Conservation (phyloP, 768 basidiomycete genomes). For the Lentinus brumalis region DNA sequence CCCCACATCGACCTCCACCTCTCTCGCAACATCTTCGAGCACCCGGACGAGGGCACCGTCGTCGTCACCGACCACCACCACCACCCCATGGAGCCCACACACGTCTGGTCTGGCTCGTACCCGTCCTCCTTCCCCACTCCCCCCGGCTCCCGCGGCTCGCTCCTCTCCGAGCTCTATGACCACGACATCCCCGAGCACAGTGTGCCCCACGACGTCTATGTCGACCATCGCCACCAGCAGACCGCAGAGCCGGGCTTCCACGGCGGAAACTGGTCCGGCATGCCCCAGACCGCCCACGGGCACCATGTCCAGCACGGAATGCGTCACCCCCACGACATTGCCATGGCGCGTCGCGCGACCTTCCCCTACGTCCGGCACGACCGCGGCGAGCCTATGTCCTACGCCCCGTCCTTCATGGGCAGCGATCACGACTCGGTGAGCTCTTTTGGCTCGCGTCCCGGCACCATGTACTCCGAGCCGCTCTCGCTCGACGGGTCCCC, state of each 20-base stretch:
- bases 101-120: constrained; percentile 36
- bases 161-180: constrained; percentile 76
- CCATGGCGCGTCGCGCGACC: constrained; percentile 62
- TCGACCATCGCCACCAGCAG: constrained; percentile 26
- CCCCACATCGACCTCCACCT: constrained; percentile 46
- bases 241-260: constrained; percentile 26
- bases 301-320: constrained; percentile 31
- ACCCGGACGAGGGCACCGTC: constrained; percentile 43
- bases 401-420: constrained; percentile 47
- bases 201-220: constrained; percentile 30
- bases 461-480: constrained; percentile 44
- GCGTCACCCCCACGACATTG: constrained; percentile 45
- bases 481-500: constrained; percentile 40
- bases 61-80: constrained; percentile 41
- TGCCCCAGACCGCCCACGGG: constrained; percentile 35
- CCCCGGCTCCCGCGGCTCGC: constrained; percentile 48
- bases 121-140: constrained; percentile 36
- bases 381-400: constrained; percentile 45
- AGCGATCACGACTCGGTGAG: constrained; percentile 42
- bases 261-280: constrained; percentile 29
- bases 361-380: constrained; percentile 81
- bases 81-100: constrained; percentile 25
- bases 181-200: constrained; percentile 49
- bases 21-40: constrained; percentile 53
- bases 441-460: constrained; percentile 35